Base-by-base conservation (phyloP, 2,329 filamentous ascomycete species). In the Botrytis squamosa region DNA sequence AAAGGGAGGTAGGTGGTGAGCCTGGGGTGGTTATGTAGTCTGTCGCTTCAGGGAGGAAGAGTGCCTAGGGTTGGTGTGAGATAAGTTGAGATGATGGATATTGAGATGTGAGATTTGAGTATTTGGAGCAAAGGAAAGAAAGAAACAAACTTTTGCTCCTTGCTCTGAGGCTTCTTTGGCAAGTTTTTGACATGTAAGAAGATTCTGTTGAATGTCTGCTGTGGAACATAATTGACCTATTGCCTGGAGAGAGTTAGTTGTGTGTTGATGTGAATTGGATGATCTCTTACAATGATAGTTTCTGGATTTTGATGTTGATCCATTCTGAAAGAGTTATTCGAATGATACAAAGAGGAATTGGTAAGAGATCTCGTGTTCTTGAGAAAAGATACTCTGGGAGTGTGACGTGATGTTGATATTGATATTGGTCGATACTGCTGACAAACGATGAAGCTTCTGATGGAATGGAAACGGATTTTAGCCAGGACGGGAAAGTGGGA, bases 211-310 rank as follows among this genome's bases (percentile, higher is more conserved):
- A 77, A 88, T 84, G 85, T 96, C 90, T 76, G 89, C 92, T 74
- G 93, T 97, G 55, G 94, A 95, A 84, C 94, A 95, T 83, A 98
- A 89, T 84, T 98, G 95, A 49, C 94, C 95, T 64, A 97, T 87
- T 77, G 94, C 94, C 94, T 97, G 79, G 42, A 25, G 5, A 63
- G 62, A 44, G 22, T 63, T 40, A 71, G 69, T 52, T 10, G 29
- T 25, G 22, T 22, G 3, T 40, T 10, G 1, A 25, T 3, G 18
- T 49, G 20, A 1, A 16, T 66, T 16, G 42, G 63, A 16, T 38
- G n/a, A 18, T 69, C 8, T 49, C 67, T 67, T 68, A 75, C 71
- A 10, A 63, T 68, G 29, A 75, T 29, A 6, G 71, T 73, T 40
- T 57, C 65, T 33, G 49, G 4, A 9, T 42, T 68, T 57, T 49